Evolutionary conservation across 140 eudicot species (phyloP), one percentile per base, ranked within the genome.

Genomic region (Erigeron philadelphicus): DNA sequence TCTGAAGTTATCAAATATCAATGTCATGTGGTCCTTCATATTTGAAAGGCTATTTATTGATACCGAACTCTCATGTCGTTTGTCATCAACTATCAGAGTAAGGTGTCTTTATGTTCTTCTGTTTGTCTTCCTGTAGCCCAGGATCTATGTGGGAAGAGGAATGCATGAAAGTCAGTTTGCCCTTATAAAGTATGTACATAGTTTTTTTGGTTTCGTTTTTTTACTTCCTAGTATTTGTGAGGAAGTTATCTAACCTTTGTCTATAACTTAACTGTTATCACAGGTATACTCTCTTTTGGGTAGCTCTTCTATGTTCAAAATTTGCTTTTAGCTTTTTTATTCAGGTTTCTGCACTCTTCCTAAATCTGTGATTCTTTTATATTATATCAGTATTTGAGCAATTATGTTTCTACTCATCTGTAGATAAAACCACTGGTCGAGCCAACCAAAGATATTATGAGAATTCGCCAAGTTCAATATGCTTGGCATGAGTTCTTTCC

Each of bases 141-240:
- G 97, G 65, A 82, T 89, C 78, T 94, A 89, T 77, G 97, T 89
- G 25, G 99, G 95, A 60, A 87, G 99, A 72, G 99, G 99, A 84
- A 94, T 94, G 97, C 99, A 94, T 71, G 99, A 94, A 87, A 94
- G 97, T 74, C 99, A 94, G 75, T 89, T 85, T 81, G 74, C 95
- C 64, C 97, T 94, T 50, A 64, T 87, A 67, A 89, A 89, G 95
- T 86, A 76, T 73, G 97, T 77, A 48, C 40, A 60, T 4, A 55
- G 31, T 31, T 66, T 61, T 31, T 31, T 25, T 25, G 35, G 1
- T 25, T 25, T 25, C 2, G 1, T 1, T 25, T 31, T 31, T 75
- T 55, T 63, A 25, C 52, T 76, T 12, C 67, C 47, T 60, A 47
- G 43, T 19, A 56, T 54, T 72, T 57, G 25, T 59, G 78, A 64